Conservation (phyloP, 352 stramenopile species). For the Phytophthora pinifolia region DNA sequence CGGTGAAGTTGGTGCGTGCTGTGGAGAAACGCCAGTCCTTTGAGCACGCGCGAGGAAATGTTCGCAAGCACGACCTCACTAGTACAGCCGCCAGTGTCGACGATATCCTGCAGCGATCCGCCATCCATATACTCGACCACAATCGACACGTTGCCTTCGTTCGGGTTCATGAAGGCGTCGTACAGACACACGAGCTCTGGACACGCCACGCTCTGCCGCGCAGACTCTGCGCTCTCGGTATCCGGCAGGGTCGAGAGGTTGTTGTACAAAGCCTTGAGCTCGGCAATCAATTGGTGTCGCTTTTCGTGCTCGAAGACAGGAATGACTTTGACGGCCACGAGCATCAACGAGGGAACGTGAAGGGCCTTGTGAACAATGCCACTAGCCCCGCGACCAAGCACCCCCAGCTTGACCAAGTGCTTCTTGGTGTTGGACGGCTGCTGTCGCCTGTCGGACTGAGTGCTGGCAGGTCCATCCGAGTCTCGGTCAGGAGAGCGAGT, state of each 20-base stretch:
- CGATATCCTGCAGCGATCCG: constrained; percentile 93
- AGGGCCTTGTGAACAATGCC: constrained; percentile 90
- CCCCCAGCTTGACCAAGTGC: constrained; percentile 79
- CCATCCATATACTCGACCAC: constrained; percentile 97
- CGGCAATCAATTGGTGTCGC: constrained; percentile 83
- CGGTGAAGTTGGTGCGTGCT: constrained; percentile 78
- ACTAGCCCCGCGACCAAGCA: constrained; percentile 81
- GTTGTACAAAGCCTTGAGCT: constrained; percentile 87
- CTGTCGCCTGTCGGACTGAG: constrained; percentile 26
- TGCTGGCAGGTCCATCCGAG: constrained; percentile 12
- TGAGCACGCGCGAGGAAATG: constrained; percentile 87
- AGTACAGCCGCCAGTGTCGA: constrained; percentile 86
- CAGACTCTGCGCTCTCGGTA: constrained; percentile 30
- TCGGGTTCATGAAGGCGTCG: constrained; percentile 93
- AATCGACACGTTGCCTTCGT: constrained; percentile 91
- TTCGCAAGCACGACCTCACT: constrained; percentile 89
- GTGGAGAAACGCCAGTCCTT: constrained; percentile 7
- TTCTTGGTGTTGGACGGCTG: constrained; percentile 71
- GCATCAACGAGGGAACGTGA: constrained; percentile 84
- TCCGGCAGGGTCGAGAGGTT: constrained; percentile 79
- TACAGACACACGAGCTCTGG: constrained; percentile 91
- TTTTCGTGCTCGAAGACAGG: constrained; percentile 90
- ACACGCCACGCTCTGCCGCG: constrained; percentile 53
- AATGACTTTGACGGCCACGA: constrained; percentile 92
- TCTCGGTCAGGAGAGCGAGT: constrained; percentile 61